Percentiles rank a stretch among this genome's conserved stretches.
Conservation (phyloP, 169 alveolate species). For the Eimeria tenella region DNA sequence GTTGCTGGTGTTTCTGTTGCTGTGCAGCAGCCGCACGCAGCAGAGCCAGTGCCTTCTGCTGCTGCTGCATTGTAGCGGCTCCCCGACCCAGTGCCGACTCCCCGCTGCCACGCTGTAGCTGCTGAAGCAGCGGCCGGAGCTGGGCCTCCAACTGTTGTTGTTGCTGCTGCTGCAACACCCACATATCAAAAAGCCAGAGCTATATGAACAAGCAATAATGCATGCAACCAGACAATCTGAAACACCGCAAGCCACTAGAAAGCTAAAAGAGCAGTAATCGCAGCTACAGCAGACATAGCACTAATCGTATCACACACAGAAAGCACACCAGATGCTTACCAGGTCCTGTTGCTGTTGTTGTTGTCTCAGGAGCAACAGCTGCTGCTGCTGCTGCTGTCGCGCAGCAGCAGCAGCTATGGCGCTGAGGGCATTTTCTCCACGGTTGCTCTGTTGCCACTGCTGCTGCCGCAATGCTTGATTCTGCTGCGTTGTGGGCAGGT, state of each 20-base stretch:
- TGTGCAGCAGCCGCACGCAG: slow-evolving; percentile 54
- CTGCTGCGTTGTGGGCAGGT: slow-evolving; percentile 18
- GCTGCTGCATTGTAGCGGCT: slow-evolving; percentile 37
- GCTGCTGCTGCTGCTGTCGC: slow-evolving; percentile 61
- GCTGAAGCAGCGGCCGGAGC: slow-evolving; percentile 69
- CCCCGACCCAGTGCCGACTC: slow-evolving; percentile 39
- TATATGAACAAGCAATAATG: not conserved
- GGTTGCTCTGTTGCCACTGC: slow-evolving; percentile 40
- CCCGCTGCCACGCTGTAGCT: slow-evolving; percentile 44
- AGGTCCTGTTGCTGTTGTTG: slow-evolving; percentile 46
- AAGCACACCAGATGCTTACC: not conserved
- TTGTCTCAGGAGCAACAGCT: slow-evolving; percentile 30
- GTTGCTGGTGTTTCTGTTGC: slow-evolving; percentile 48
- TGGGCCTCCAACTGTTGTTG: slow-evolving; percentile 60
- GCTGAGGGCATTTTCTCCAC: slow-evolving; percentile 13
- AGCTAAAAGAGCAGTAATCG: not conserved
- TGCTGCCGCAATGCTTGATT: slow-evolving; percentile 44
- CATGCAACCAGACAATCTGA: not conserved
- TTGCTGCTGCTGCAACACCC: slow-evolving; percentile 50
- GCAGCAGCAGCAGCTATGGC: slow-evolving; percentile 41
- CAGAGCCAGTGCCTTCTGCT: slow-evolving; percentile 60
- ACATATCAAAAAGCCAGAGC: not conserved
- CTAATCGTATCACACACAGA: not conserved
- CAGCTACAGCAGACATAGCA: not conserved
- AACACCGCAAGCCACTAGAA: not conserved